phyloP scores from a whole-genome alignment of 345 rosid species.

The Anacardium occidentale region DNA sequence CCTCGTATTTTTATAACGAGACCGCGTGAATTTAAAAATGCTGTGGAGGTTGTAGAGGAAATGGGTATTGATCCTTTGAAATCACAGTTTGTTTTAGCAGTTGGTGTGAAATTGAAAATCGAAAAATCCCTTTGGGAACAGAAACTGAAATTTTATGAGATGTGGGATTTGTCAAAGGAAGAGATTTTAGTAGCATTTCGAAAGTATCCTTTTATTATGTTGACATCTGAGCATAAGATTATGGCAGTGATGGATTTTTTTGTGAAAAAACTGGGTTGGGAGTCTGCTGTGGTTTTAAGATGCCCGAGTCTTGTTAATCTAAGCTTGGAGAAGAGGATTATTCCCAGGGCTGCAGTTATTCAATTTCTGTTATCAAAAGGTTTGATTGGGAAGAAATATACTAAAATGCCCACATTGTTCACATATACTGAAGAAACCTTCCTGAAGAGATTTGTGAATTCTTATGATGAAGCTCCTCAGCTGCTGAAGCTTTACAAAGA shows the following conservation, averaged over 20 bases:
- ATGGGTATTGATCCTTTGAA: conserved; percentile 29
- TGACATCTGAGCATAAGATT: conserved; percentile 9
- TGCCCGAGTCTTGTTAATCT: background rate
- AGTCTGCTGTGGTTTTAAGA: background rate
- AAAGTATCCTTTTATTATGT: conserved; percentile 2
- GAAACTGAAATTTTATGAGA: conserved; percentile 24
- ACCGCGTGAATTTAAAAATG: background rate
- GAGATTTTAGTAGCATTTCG: conserved; percentile 22
- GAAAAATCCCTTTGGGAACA: conserved; percentile 24
- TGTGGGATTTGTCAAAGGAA: conserved; percentile 35
- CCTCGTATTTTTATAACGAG: background rate
- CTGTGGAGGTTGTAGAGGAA: conserved; percentile 24
- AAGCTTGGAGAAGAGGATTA: conserved; percentile 16
- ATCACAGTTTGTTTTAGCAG: conserved; percentile 19
- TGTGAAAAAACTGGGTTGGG: conserved; percentile 21
- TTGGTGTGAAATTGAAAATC: background rate
- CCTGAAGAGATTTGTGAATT: conserved; percentile 18
- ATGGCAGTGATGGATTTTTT: conserved; percentile 10
- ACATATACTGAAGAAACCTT: conserved; percentile 7
- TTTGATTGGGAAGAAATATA: background rate
- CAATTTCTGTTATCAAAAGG: conserved; percentile 6
- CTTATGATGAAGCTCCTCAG: conserved; percentile 14
- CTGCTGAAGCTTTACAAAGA: conserved; percentile 19
- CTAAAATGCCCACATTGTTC: background rate
- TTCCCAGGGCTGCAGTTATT: conserved; percentile 7